Percentiles rank a stretch among this genome's conserved stretches.
These are phyloP conservation scores for Aureobasidium namibiae DNA, from an alignment of 2,329 filamentous ascomycete species.

Conservation along the genomic window DNA sequence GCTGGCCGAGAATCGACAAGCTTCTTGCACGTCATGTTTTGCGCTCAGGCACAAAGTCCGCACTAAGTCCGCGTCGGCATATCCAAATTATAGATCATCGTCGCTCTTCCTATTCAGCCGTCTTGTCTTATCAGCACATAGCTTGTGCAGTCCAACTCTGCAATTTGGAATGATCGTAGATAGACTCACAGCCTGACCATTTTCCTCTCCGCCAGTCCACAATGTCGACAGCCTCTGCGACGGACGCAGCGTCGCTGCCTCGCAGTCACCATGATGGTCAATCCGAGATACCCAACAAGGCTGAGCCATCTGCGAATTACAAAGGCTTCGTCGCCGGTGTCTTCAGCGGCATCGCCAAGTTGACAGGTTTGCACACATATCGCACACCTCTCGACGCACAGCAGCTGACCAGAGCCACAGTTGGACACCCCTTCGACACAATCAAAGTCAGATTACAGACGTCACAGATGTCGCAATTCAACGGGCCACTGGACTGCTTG, in stretches of 20 bases:
- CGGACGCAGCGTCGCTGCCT: neutral
- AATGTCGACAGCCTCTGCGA: neutral
- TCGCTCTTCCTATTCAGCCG: neutral
- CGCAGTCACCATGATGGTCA: slow-evolving; percentile 12
- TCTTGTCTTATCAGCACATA: neutral
- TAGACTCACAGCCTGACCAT: neutral
- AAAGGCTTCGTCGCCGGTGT: slow-evolving; percentile 97
- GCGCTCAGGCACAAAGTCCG: neutral
- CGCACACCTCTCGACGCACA: neutral
- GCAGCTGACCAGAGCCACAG: slow-evolving; percentile 23
- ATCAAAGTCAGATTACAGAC: slow-evolving; percentile 95
- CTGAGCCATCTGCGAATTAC: slow-evolving; percentile 50
- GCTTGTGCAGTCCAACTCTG: neutral
- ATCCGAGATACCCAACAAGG: slow-evolving; percentile 17
- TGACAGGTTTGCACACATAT: slow-evolving; percentile 55
- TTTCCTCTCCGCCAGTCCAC: neutral
- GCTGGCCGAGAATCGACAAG: neutral
- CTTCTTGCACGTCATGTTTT: neutral
- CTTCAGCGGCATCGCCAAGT: slow-evolving; percentile 86
- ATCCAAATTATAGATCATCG: neutral
- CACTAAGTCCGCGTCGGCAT: neutral
- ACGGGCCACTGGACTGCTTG: slow-evolving; percentile 77
- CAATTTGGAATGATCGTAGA: neutral
- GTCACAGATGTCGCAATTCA: slow-evolving; percentile 66
- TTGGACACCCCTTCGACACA: slow-evolving; percentile 77